Conservation (phyloP, 257 asterid species). For the Gentiana macrophylla region DNA sequence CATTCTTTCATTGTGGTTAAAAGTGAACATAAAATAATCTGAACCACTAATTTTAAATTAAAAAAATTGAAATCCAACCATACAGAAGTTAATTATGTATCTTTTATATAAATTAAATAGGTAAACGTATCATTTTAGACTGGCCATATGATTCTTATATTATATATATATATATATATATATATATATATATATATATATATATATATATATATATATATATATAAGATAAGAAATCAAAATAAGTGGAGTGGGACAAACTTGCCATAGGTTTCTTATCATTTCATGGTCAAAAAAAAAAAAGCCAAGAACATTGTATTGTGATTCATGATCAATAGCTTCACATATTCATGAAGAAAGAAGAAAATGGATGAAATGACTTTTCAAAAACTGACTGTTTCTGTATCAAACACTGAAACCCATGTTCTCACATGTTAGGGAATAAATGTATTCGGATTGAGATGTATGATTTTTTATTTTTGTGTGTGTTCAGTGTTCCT, state of each 20-base stretch:
- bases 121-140: too few relatives aligned
- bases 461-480: neutral
- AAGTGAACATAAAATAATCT: too few relatives aligned
- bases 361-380: neutral
- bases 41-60: too few relatives aligned
- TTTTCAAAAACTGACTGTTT: neutral
- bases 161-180: too few relatives aligned
- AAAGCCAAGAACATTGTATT: conserved; percentile 2
- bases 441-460: neutral
- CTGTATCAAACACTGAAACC: conserved; percentile 2
- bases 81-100: too few relatives aligned
- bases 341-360: neutral
- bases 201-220: neutral
- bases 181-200: too few relatives aligned
- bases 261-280: conserved; percentile 1
- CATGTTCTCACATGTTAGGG: neutral
- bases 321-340: neutral
- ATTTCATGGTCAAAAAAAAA: neutral
- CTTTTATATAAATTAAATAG: too few relatives aligned
- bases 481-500: neutral
- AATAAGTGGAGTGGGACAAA: conserved; percentile 4
- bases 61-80: too few relatives aligned
- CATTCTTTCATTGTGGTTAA: too few relatives aligned
- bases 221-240: neutral
- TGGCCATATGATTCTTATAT: too few relatives aligned